phyloP scores from a whole-genome alignment of 2,329 filamentous ascomycete genomes.

The Colletotrichum agaves region DNA sequence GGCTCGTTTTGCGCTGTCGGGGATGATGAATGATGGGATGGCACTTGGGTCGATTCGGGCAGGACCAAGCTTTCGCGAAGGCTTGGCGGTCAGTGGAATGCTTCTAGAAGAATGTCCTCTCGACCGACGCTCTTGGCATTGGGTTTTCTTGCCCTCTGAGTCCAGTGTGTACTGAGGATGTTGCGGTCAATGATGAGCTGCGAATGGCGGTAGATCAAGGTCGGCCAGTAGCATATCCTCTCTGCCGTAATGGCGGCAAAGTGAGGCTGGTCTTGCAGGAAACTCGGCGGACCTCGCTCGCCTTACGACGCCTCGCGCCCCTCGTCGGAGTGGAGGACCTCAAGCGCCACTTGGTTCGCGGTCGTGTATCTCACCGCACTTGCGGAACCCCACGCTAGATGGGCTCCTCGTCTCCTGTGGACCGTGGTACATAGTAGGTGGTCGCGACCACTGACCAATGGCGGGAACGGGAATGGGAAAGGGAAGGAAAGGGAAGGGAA shows the following conservation, averaged over 20 bases:
- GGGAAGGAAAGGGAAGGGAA: neutral
- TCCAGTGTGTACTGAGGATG: neutral
- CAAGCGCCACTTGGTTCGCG: constrained; percentile 6
- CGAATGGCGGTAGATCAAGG: neutral
- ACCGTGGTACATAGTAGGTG: no score
- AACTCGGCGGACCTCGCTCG: constrained; percentile 16
- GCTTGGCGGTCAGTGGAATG: constrained; percentile 23
- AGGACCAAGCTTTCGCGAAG: constrained; percentile 17
- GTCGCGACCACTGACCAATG: neutral
- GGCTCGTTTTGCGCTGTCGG: neutral
- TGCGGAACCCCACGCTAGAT: constrained; percentile 21
- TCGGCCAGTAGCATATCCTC: neutral
- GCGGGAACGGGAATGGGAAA: constrained; percentile 1
- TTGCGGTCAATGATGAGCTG: neutral
- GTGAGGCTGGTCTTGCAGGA: neutral
- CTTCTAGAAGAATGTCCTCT: constrained; percentile 17
- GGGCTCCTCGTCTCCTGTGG: neutral
- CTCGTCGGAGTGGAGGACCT: constrained; percentile 9
- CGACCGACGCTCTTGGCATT: neutral
- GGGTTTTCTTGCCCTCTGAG: neutral
- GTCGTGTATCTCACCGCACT: constrained; percentile 10
- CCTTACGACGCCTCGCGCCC: constrained; percentile 3
- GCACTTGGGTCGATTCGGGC: constrained; percentile 16
- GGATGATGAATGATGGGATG: constrained; percentile 13
- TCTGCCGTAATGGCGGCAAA: neutral